A percentile compares a stretch with the other conserved stretches of the same genome.
phyloP scores from a whole-genome alignment of 2,329 filamentous ascomycete species.

The Arthrobotrys pseudoclavata region DNA sequence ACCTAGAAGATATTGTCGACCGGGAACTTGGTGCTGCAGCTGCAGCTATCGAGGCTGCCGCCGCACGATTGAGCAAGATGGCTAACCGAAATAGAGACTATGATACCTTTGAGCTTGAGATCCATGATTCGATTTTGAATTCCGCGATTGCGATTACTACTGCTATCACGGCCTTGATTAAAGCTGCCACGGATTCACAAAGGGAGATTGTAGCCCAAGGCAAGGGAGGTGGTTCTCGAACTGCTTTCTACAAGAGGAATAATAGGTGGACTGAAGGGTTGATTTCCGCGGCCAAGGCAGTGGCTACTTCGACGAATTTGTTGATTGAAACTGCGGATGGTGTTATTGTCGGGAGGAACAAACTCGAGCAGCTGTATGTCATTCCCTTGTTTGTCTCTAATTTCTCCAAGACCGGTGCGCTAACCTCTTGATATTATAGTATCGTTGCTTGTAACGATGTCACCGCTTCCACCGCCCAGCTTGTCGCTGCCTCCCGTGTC shows the following conservation, averaged over 20 bases:
- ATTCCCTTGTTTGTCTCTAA: not conserved
- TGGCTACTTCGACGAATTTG: constrained; percentile 91
- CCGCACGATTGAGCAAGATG: constrained; percentile 87
- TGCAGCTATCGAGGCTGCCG: constrained; percentile 92
- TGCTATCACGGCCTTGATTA: constrained; percentile 93
- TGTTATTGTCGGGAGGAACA: constrained; percentile 91
- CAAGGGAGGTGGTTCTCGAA: constrained; percentile 85
- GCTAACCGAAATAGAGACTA: constrained; percentile 98
- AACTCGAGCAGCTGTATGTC: constrained; percentile 82
- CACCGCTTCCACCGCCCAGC: constrained; percentile 93
- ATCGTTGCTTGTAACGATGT: constrained; percentile 99
- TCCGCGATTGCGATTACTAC: constrained; percentile 93
- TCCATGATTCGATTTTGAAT: constrained; percentile 94
- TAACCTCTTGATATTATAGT: constrained; percentile 43
- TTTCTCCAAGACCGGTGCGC: not conserved
- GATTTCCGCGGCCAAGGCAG: constrained; percentile 96
- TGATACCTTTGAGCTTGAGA: constrained; percentile 94
- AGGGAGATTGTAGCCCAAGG: constrained; percentile 94
- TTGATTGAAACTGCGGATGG: constrained; percentile 98
- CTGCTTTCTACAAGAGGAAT: constrained; percentile 99
- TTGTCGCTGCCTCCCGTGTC: constrained; percentile 93
- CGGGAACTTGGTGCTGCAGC: constrained; percentile 92
- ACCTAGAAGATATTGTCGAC: constrained; percentile 93
- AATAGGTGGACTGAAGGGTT: constrained; percentile 99
- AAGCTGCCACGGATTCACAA: constrained; percentile 91